Evolutionary conservation across 2,329 filamentous ascomycete genomes (phyloP).

Genomic region (Colletotrichum spinosum): DNA sequence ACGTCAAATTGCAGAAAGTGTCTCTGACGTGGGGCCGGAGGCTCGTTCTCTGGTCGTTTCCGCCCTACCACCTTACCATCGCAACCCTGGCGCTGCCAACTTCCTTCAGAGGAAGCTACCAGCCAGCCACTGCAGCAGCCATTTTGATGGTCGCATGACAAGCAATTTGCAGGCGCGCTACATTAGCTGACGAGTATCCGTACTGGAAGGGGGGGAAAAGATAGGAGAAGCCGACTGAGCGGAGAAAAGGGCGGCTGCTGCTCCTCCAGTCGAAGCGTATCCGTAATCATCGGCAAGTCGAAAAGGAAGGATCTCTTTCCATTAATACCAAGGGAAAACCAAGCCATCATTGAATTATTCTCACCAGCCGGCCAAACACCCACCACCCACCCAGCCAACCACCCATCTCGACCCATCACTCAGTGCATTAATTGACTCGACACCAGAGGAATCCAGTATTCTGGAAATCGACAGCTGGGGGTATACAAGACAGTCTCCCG

Average conservation of each 20-base stretch:
- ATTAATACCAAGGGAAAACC: conserved; percentile 17
- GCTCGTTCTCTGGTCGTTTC: too few relatives aligned
- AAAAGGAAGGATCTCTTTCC: neutral
- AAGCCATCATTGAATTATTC: conserved; percentile 3
- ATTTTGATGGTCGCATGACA: conserved; percentile 22
- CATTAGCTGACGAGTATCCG: conserved; percentile 1
- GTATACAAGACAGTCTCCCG: neutral
- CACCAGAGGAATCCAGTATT: neutral
- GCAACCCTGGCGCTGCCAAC: conserved; percentile 14
- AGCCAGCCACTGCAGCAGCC: conserved; percentile 11
- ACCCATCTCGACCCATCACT: too few relatives aligned
- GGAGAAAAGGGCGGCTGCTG: neutral
- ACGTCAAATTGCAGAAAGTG: too few relatives aligned
- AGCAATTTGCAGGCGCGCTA: conserved; percentile 9
- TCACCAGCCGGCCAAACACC: too few relatives aligned
- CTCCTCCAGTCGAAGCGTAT: too few relatives aligned
- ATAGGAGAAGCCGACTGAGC: conserved; percentile 5
- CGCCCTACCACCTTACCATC: too few relatives aligned
- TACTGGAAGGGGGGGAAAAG: neutral
- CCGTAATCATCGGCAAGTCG: too few relatives aligned
- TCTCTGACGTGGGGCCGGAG: conserved; percentile 7
- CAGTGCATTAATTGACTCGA: neutral
- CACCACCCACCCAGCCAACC: too few relatives aligned
- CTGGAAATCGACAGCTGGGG: neutral
- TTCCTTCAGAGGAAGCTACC: conserved; percentile 5